These are phyloP conservation scores for Populus hybrid DNA, from an alignment of 441 rosid genomes.

Conservation along the genomic window DNA sequence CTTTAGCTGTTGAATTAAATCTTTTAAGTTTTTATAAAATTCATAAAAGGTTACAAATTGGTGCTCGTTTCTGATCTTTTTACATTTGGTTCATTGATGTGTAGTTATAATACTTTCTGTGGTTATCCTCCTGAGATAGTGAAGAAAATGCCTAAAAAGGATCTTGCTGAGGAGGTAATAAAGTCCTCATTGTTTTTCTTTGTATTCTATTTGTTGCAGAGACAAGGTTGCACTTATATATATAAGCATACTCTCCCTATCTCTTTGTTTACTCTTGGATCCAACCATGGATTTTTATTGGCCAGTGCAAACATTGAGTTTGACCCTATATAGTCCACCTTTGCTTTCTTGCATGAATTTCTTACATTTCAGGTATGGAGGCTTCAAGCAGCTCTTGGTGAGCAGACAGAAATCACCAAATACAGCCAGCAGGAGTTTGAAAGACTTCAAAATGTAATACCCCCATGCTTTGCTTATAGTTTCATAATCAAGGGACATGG, in stretches of 20 bases:
- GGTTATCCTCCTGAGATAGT: constrained; percentile 95
- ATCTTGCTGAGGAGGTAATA: constrained; percentile 92
- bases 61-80: constrained; percentile 3
- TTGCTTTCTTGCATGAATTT: background rate
- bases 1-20: background rate
- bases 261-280: background rate
- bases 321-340: background rate
- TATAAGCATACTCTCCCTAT: background rate
- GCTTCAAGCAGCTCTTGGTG: constrained; percentile 98
- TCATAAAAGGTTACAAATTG: background rate
- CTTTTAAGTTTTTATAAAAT: background rate
- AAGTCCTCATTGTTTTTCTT: constrained; percentile 11
- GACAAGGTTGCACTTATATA: background rate
- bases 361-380: constrained; percentile 72
- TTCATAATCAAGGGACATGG: background rate
- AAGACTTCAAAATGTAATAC: constrained; percentile 84
- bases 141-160: constrained; percentile 93
- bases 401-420: constrained; percentile 85
- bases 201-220: constrained; percentile 9
- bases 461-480: constrained; percentile 6
- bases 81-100: constrained; percentile 22
- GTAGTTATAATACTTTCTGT: constrained; percentile 84
- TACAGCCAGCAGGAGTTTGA: constrained; percentile 90
- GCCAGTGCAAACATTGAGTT: background rate
- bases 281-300: background rate